These are phyloP conservation scores for Tylopilus sp. DNA, from an alignment of 768 basidiomycete genomes.

Conservation along the genomic window DNA sequence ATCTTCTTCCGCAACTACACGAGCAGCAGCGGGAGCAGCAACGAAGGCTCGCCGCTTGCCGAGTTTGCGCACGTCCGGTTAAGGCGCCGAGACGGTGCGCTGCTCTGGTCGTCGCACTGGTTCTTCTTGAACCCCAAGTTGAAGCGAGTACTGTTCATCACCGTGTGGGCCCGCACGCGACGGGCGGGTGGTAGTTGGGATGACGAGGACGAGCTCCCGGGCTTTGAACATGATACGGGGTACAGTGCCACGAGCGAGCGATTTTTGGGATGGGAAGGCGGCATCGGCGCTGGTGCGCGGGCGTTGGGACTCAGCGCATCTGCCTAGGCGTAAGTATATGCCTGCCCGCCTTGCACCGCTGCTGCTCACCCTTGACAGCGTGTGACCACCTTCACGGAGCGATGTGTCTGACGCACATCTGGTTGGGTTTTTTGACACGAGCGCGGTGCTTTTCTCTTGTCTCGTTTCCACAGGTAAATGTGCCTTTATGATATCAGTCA, in stretches of 20 bases:
- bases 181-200: conserved; percentile 51
- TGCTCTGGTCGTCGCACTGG: conserved; percentile 96
- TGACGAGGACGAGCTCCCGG: conserved; percentile 41
- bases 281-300: conserved; percentile 74
- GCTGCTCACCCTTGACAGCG: conserved; percentile 18
- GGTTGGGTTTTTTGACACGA: not conserved
- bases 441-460: not conserved
- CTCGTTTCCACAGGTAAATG: not conserved
- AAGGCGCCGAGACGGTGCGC: conserved; percentile 63
- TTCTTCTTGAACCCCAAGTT: conserved; percentile 93
- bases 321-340: conserved; percentile 28
- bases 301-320: conserved; percentile 60
- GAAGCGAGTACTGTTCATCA: conserved; percentile 89
- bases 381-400: not conserved
- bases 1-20: conserved; percentile 25
- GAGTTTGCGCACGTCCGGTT: conserved; percentile 45
- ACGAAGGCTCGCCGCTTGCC: conserved; percentile 33
- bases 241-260: conserved; percentile 44
- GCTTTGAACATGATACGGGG: conserved; percentile 36
- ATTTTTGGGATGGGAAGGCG: conserved; percentile 80
- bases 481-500: conserved; percentile 21
- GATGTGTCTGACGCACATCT: no score
- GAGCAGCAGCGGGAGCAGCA: conserved; percentile 36
- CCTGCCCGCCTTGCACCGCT: conserved; percentile 1
- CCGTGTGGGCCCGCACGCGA: conserved; percentile 83